Evolutionary conservation across 345 rosid genomes (phyloP).

Genomic region (Mercurialis annua): DNA sequence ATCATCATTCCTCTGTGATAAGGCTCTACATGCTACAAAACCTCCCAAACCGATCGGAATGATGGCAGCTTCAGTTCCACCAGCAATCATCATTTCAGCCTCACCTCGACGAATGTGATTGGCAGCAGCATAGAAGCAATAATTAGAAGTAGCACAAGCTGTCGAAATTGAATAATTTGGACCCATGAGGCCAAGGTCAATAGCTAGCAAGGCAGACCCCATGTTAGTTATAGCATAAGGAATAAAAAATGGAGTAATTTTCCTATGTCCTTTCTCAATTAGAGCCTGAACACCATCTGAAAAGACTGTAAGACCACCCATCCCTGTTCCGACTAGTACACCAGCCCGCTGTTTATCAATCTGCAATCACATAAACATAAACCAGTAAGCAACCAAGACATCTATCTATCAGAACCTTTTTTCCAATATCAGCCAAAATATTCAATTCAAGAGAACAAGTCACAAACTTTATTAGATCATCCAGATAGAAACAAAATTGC

Average conservation of each 20-base stretch:
- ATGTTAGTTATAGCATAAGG: slow-evolving; percentile 94
- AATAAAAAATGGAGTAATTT: slow-evolving; percentile 84
- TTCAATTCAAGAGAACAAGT: neutral
- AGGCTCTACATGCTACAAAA: slow-evolving; percentile 94
- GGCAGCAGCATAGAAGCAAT: slow-evolving; percentile 97
- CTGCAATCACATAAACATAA: slow-evolving; percentile 37
- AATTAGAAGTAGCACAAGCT: slow-evolving; percentile 97
- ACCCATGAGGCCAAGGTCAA: slow-evolving; percentile 97
- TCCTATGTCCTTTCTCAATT: slow-evolving; percentile 82
- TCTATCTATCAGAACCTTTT: neutral
- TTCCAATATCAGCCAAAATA: neutral
- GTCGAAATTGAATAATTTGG: slow-evolving; percentile 98
- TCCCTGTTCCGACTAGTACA: slow-evolving; percentile 96
- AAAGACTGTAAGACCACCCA: slow-evolving; percentile 92
- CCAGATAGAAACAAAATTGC: neutral
- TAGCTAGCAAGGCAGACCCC: slow-evolving; percentile 91
- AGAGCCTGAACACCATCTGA: slow-evolving; percentile 83
- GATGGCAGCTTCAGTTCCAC: slow-evolving; percentile 98
- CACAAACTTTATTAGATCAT: neutral
- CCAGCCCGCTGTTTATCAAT: slow-evolving; percentile 79
- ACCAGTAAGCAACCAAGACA: neutral
- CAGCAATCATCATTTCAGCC: slow-evolving; percentile 98
- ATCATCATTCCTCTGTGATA: slow-evolving; percentile 98
- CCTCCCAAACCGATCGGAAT: slow-evolving; percentile 98
- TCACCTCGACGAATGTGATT: slow-evolving; percentile 98